Evolutionary conservation across 257 asterid genomes (phyloP), one percentile per base, ranked within the genome.

Genomic region (Solanum pinnatisectum): DNA sequence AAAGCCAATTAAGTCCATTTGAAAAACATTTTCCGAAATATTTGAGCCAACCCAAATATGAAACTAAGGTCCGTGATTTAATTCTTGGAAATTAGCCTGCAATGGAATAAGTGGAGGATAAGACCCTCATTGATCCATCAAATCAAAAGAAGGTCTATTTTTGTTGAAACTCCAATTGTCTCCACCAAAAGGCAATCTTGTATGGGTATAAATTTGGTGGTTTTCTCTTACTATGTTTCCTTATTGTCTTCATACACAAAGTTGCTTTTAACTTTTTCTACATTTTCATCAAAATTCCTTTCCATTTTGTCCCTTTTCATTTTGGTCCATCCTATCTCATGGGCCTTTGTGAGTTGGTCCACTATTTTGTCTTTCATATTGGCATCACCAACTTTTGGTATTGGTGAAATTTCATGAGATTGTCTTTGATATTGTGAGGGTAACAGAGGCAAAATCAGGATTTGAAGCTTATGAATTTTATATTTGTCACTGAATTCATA

Each of bases 91-190:
- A 73, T 44, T 44, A 56, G 68, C 67, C 25, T 65, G 35, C 72
- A 16, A 52, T 36, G 12, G 59, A 88, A 71, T 83, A n/a, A 40
- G 37, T 78, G 85, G 83, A 40, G 16, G 72, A 30, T 56, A 60
- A 65, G 35, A 15, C 44, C 32, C 1, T 49, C 56, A 27, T 9
- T 88, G 91, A 89, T 87, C 39, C 73, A 88, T 91, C 93, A 89
- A 89, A 88, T 91, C 90, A 83, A 86, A 72, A 42, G 63, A 27
- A 25, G 49, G 52, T 36, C 72, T 81, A 52, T 87, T 87, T 71
- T 90, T 35, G 27, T 46, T 56, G 49, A 39, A 70, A 88, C 89
- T 88, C 70, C 90, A 39, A 59, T 84, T 90, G 91, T 89, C 90
- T 36, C 83, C 89, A 82, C 23, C 83, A 87, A 86, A 91, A 88